Conservation (phyloP, 2,329 filamentous ascomycete species). For the Clarireedia paspali region DNA sequence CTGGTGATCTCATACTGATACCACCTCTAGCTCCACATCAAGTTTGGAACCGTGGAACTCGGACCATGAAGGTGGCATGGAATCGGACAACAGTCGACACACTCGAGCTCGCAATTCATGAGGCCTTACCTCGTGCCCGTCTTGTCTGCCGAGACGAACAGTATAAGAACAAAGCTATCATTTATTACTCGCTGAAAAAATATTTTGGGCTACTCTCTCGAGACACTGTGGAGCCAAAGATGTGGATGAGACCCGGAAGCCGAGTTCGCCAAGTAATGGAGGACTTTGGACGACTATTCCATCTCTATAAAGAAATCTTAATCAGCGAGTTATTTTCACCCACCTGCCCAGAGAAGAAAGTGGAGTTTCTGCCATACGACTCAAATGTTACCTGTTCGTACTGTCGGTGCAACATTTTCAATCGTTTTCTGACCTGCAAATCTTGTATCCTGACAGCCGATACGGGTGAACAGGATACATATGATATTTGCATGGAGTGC, state of each 20-base stretch:
- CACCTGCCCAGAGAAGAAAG: conserved; percentile 52
- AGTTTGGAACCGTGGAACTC: conserved; percentile 94
- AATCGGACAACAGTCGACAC: conserved; percentile 93
- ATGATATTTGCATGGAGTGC: conserved; percentile 97
- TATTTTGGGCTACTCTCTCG: conserved; percentile 59
- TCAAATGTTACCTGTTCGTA: conserved; percentile 93
- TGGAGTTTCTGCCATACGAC: conserved; percentile 76
- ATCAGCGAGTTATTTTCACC: conserved; percentile 79
- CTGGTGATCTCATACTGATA: conserved; percentile 88
- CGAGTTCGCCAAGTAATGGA: conserved; percentile 62
- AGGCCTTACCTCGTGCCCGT: conserved; percentile 80
- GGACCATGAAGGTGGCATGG: conserved; percentile 97
- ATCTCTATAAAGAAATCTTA: conserved; percentile 69
- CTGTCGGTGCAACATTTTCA: conserved; percentile 94
- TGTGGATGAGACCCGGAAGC: conserved; percentile 26
- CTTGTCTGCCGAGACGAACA: conserved; percentile 95
- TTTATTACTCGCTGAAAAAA: conserved; percentile 79
- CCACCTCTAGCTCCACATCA: conserved; percentile 92
- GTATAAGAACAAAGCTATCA: conserved; percentile 96
- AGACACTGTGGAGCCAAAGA: conserved; percentile 38
- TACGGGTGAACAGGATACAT: conserved; percentile 73
- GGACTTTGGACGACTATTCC: conserved; percentile 77
- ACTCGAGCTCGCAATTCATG: conserved; percentile 73
- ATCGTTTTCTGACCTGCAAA: conserved; percentile 88
- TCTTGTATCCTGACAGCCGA: conserved; percentile 62